These are phyloP conservation scores for Vanderwaltozyma yarrowii DNA, from an alignment of 805 yeast genomes.

Conservation along the genomic window DNA sequence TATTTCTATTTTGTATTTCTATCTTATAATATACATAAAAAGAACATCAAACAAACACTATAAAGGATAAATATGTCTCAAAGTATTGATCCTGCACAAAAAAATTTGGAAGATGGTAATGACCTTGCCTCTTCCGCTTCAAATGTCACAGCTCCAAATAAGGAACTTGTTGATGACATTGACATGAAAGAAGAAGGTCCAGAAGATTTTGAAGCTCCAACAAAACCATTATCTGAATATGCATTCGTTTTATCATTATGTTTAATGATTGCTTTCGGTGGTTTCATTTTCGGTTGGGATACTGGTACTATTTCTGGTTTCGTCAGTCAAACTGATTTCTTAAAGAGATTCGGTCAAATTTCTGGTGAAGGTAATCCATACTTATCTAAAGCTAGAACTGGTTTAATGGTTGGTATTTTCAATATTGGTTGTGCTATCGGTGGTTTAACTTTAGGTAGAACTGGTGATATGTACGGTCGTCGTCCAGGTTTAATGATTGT, in stretches of 20 bases:
- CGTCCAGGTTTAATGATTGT: constrained; percentile 44
- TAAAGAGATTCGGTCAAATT: constrained; percentile 43
- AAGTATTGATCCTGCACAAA: not conserved
- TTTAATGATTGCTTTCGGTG: constrained; percentile 25
- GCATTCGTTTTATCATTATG: constrained; percentile 26
- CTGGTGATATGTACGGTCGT: constrained; percentile 53
- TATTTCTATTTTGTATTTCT: not conserved
- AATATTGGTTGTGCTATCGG: constrained; percentile 66
- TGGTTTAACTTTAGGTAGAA: constrained; percentile 45
- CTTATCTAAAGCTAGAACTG: constrained; percentile 39
- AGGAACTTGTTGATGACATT: not conserved
- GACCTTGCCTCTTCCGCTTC: not conserved
- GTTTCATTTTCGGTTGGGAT: constrained; percentile 62
- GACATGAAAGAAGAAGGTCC: not conserved
- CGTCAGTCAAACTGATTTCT: constrained; percentile 46
- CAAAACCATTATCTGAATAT: constrained; percentile 11
- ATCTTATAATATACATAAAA: not conserved
- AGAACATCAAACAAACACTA: not conserved
- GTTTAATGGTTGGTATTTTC: constrained; percentile 46
- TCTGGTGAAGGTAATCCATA: constrained; percentile 33
- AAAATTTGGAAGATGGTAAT: not conserved
- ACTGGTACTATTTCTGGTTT: constrained; percentile 70
- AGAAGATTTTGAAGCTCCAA: not conserved
- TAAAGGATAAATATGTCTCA: not conserved
- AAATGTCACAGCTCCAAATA: not conserved